These are phyloP conservation scores for Boletus huronensis DNA, from an alignment of 768 basidiomycete species.

Conservation along the genomic window DNA sequence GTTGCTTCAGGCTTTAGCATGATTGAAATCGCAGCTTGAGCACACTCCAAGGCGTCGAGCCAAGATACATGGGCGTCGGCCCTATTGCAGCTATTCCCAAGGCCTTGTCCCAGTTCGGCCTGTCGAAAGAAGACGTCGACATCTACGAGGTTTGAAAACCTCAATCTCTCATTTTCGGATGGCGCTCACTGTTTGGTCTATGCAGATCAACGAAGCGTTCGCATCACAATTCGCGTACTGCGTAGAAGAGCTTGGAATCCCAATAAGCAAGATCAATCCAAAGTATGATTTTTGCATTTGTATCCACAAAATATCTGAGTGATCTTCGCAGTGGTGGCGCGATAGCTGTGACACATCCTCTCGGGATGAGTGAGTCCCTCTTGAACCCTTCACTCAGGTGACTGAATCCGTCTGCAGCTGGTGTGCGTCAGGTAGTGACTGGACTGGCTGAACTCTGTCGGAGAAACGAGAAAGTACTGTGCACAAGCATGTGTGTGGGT, in stretches of 20 bases:
- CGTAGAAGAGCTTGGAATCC: slow-evolving; percentile 72
- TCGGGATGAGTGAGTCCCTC: slow-evolving; percentile 70
- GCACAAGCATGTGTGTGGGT: slow-evolving; percentile 81
- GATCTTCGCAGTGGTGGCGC: slow-evolving; percentile 63
- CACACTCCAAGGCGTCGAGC: slow-evolving; percentile 56
- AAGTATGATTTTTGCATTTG: slow-evolving; percentile 47
- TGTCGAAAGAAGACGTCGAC: slow-evolving; percentile 71
- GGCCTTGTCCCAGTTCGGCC: slow-evolving; percentile 54
- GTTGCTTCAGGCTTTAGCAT: slow-evolving; percentile 16
- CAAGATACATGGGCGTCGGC: slow-evolving; percentile 73
- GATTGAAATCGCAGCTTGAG: slow-evolving; percentile 4
- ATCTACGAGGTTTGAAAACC: slow-evolving; percentile 60
- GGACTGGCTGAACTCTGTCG: slow-evolving; percentile 81
- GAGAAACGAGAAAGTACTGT: slow-evolving; percentile 63
- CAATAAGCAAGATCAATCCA: slow-evolving; percentile 80
- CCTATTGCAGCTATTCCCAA: slow-evolving; percentile 73
- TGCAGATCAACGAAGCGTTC: slow-evolving; percentile 85
- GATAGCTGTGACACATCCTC: slow-evolving; percentile 78
- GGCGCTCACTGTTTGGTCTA: not conserved
- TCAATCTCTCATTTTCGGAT: not conserved
- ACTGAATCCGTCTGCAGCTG: slow-evolving; percentile 47
- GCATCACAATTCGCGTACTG: slow-evolving; percentile 94
- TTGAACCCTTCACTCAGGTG: slow-evolving; percentile 2
- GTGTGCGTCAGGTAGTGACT: slow-evolving; percentile 82
- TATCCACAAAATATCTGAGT: not conserved